A percentile compares a stretch with the other conserved stretches of the same genome.
These are phyloP conservation scores for Leccinum variicolor DNA, from an alignment of 768 basidiomycete species.

Conservation along the genomic window DNA sequence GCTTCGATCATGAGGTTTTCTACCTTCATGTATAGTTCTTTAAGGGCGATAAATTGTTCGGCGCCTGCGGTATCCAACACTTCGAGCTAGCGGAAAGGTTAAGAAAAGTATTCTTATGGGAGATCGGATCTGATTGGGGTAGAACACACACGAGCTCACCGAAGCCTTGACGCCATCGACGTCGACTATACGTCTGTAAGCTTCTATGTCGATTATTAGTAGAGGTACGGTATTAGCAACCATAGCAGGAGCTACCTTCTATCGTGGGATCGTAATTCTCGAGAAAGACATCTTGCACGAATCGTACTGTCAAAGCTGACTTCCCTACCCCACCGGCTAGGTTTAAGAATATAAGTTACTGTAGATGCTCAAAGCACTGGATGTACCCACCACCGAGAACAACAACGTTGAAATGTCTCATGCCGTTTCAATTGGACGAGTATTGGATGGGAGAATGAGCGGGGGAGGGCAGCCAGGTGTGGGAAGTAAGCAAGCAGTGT, in stretches of 20 bases:
- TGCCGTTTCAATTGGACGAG: slow-evolving; percentile 22
- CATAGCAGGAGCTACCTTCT: slow-evolving; percentile 50
- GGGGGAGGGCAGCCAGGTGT: slow-evolving; percentile 11
- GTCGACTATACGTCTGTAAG: slow-evolving; percentile 62
- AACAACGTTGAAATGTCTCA: slow-evolving; percentile 75
- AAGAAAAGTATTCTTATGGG: slow-evolving; percentile 9
- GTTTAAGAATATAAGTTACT: slow-evolving; percentile 3
- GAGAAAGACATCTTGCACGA: slow-evolving; percentile 68
- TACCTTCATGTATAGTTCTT: slow-evolving; percentile 82
- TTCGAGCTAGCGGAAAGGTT: slow-evolving; percentile 53
- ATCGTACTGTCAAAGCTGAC: slow-evolving; percentile 80
- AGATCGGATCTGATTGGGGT: slow-evolving; percentile 2
- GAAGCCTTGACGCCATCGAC: slow-evolving; percentile 62
- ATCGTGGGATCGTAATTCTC: slow-evolving; percentile 83
- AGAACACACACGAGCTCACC: slow-evolving; percentile 39
- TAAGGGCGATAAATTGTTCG: slow-evolving; percentile 80
- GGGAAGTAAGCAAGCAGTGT: slow-evolving; percentile 21
- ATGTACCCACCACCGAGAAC: slow-evolving; percentile 68
- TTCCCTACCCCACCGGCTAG: slow-evolving; percentile 87
- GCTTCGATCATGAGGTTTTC: background rate
- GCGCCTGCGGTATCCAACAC: slow-evolving; percentile 82
- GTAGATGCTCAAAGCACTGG: background rate
- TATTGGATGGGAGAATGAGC: slow-evolving; percentile 9
- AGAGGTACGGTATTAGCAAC: background rate
- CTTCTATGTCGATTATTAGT: slow-evolving; percentile 44